These are phyloP conservation scores for Hymenoscyphus scutula DNA, from an alignment of 2,329 filamentous ascomycete genomes.

Conservation along the genomic window DNA sequence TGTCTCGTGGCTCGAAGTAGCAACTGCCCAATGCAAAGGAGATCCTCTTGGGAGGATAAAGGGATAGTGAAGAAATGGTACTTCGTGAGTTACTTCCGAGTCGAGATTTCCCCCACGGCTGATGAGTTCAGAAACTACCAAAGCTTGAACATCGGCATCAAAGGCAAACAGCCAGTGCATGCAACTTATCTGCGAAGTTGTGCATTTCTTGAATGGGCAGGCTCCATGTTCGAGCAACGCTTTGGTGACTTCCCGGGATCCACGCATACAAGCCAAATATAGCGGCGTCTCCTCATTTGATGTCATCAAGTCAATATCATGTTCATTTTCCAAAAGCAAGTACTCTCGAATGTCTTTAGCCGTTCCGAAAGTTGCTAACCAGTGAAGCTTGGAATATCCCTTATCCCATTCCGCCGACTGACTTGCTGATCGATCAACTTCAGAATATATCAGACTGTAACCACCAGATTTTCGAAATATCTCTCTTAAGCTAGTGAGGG, in stretches of 20 bases:
- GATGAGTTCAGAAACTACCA: not conserved
- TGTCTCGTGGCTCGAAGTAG: not conserved
- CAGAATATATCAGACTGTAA: not conserved
- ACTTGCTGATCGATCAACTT: not conserved
- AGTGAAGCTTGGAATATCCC: constrained; percentile 2
- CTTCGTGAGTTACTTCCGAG: not conserved
- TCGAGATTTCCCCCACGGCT: not conserved
- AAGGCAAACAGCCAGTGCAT: constrained; percentile 6
- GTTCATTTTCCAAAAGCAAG: not conserved
- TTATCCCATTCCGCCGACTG: not conserved
- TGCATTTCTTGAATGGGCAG: not conserved
- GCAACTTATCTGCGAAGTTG: not conserved
- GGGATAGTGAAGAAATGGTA: not conserved
- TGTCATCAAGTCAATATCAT: constrained; percentile 1
- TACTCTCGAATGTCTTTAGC: not conserved
- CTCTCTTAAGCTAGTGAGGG: not conserved
- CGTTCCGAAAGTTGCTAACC: not conserved
- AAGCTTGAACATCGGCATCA: not conserved
- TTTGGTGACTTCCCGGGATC: not conserved
- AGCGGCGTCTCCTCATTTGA: constrained; percentile 4
- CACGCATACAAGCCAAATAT: not conserved
- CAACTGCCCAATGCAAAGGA: constrained; percentile 3
- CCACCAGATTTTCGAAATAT: not conserved
- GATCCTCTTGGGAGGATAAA: not conserved
- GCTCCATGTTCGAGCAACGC: not conserved